These are phyloP conservation scores for Penicillium sp. DNA, from an alignment of 2,329 filamentous ascomycete species.

Conservation along the genomic window DNA sequence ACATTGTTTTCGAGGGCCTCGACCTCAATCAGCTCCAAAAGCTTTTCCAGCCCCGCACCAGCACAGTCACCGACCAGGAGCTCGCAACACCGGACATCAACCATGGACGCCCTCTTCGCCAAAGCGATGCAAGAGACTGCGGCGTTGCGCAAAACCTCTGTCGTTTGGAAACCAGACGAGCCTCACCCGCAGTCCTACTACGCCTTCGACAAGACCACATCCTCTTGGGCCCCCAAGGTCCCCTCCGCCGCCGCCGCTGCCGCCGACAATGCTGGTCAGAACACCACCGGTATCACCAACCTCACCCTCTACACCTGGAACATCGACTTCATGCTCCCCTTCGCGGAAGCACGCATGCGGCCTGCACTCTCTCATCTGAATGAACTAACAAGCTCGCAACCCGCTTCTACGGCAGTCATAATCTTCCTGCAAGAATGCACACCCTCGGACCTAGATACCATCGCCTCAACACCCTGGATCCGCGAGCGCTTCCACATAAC, in stretches of 20 bases:
- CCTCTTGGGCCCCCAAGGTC: not conserved
- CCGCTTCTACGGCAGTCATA: not conserved
- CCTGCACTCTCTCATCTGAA: constrained; percentile 9
- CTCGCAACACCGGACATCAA: not conserved
- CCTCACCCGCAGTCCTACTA: constrained; percentile 2
- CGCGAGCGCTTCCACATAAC: constrained; percentile 9
- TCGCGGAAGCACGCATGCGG: constrained; percentile 11
- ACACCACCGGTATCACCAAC: not conserved
- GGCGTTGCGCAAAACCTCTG: not conserved
- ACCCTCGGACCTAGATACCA: constrained; percentile 8
- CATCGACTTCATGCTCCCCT: constrained; percentile 19
- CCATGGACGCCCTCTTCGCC: constrained; percentile 6
- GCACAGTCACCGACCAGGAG: not conserved
- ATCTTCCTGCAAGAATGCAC: constrained; percentile 18
- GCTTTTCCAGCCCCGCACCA: not conserved
- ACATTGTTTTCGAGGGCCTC: not conserved
- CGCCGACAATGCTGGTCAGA: not conserved
- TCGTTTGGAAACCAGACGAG: not conserved
- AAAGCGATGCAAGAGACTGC: not conserved
- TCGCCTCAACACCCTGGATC: constrained; percentile 8
- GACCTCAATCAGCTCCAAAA: not conserved
- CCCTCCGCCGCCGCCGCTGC: not conserved
- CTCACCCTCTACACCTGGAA: constrained; percentile 16
- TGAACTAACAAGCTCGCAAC: not conserved
- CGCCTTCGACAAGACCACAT: not conserved